Evolutionary conservation across 345 rosid genomes (phyloP).

Genomic region (Eucalyptus erythrocorys): DNA sequence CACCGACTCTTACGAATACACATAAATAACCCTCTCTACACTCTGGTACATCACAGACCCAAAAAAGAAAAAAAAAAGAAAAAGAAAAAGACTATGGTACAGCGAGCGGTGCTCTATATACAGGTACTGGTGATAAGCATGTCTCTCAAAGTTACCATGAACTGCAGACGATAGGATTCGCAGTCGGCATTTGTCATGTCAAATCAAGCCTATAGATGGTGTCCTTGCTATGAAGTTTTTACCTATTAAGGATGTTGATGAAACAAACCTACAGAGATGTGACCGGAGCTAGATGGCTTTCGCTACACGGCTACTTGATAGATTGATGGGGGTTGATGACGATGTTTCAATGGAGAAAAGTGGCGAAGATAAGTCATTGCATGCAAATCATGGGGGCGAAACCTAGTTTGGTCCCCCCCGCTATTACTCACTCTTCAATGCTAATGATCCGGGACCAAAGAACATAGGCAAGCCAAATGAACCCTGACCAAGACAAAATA

Average conservation of each 20-base stretch:
- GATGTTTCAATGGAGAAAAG: neutral
- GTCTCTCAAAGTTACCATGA: neutral
- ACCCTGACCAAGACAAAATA: neutral
- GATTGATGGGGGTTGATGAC: neutral
- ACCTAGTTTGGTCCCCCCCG: neutral
- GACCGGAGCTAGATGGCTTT: neutral
- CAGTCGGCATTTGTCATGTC: neutral
- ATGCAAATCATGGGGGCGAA: neutral
- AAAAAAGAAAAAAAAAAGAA: too few species aligned
- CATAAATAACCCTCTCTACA: neutral
- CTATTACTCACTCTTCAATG: neutral
- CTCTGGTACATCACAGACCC: neutral
- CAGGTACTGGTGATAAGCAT: neutral
- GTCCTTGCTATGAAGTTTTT: neutral
- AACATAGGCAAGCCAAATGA: neutral
- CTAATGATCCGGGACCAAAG: neutral
- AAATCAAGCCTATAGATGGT: neutral
- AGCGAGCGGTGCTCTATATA: neutral
- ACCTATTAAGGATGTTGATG: neutral
- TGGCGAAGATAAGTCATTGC: neutral
- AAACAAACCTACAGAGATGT: neutral
- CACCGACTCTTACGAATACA: neutral
- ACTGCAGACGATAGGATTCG: neutral
- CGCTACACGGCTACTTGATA: neutral
- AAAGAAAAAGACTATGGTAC: neutral